Evolutionary conservation across 768 basidiomycete genomes (phyloP).

Genomic region (Pisolithus orientalis): DNA sequence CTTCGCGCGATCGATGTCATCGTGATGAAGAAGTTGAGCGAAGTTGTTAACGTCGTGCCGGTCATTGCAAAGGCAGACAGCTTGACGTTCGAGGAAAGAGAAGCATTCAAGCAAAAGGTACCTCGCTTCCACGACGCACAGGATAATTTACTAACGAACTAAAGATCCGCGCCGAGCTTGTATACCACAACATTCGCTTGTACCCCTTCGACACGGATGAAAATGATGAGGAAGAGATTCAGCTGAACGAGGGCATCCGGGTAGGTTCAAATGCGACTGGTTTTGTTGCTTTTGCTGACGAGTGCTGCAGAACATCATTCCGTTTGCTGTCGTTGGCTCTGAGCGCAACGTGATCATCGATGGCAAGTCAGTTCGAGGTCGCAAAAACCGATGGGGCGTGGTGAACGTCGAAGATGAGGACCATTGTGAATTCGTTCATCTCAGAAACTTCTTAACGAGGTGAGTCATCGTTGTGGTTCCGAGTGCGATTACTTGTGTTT

Average conservation of each 20-base stretch:
- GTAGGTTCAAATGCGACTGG: conserved; percentile 38
- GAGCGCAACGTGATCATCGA: conserved; percentile 94
- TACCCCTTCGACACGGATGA: conserved; percentile 99
- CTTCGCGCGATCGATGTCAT: conserved; percentile 95
- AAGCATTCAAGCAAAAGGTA: conserved; percentile 89
- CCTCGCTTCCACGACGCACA: conserved; percentile 6
- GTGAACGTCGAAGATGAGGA: conserved; percentile 95
- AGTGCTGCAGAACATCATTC: conserved; percentile 71
- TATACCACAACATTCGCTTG: conserved; percentile 85
- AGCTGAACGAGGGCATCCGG: conserved; percentile 84
- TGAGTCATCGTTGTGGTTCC: conserved; percentile 25
- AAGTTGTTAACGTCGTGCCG: conserved; percentile 99
- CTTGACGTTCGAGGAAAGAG: conserved; percentile 89
- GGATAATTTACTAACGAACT: conserved; percentile 7
- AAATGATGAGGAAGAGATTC: conserved; percentile 86
- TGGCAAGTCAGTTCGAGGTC: conserved; percentile 89
- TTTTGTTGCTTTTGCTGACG: not conserved
- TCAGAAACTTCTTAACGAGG: conserved; percentile 95
- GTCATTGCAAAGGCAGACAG: conserved; percentile 97
- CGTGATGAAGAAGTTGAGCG: conserved; percentile 98
- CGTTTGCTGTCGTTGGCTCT: conserved; percentile 97
- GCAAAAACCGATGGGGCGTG: conserved; percentile 98
- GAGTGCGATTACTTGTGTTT: not conserved
- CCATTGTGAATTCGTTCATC: conserved; percentile 97
- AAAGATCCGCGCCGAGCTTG: conserved; percentile 89